phyloP scores from a whole-genome alignment of 1,284 basidiomycete species.

The Gastroboletus turbinatus region DNA sequence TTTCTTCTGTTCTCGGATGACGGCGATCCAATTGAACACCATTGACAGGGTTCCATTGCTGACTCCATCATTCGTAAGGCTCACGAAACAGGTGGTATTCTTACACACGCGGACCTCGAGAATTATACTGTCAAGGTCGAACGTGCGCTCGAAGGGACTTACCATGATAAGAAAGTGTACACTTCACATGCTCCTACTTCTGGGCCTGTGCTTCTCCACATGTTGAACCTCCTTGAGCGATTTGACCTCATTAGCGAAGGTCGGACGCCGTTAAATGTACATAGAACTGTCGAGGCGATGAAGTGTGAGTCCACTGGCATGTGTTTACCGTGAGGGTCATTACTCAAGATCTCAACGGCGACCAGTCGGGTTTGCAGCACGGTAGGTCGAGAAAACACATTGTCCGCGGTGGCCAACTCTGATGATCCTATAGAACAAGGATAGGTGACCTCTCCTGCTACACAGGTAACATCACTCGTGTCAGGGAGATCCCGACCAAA shows the following conservation, averaged over 20 bases:
- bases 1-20: constrained; percentile 18
- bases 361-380: constrained; percentile 70
- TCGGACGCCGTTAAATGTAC: constrained; percentile 57
- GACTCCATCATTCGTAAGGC: constrained; percentile 71
- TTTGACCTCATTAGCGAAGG: constrained; percentile 55
- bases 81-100: constrained; percentile 71
- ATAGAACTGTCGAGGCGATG: constrained; percentile 73
- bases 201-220: constrained; percentile 77
- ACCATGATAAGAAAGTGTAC: constrained; percentile 77
- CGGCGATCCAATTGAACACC: constrained; percentile 10
- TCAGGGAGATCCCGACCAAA: constrained; percentile 72
- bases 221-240: constrained; percentile 77
- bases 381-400: constrained; percentile 35
- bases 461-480: constrained; percentile 51
- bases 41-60: constrained; percentile 67
- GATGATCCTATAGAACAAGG: constrained; percentile 54
- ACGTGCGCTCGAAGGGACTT: constrained; percentile 75
- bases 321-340: constrained; percentile 11
- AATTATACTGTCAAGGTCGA: constrained; percentile 72
- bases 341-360: constrained; percentile 11
- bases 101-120: constrained; percentile 70
- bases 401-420: constrained; percentile 9
- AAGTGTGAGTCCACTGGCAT: constrained; percentile 53
- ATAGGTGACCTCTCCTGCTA: constrained; percentile 74
- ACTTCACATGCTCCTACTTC: constrained; percentile 83